Percentiles rank a stretch among this genome's conserved stretches.
Evolutionary conservation across 495 filamentous ascomycete genomes (phyloP).

Genomic region (Cudoniella acicularis): DNA sequence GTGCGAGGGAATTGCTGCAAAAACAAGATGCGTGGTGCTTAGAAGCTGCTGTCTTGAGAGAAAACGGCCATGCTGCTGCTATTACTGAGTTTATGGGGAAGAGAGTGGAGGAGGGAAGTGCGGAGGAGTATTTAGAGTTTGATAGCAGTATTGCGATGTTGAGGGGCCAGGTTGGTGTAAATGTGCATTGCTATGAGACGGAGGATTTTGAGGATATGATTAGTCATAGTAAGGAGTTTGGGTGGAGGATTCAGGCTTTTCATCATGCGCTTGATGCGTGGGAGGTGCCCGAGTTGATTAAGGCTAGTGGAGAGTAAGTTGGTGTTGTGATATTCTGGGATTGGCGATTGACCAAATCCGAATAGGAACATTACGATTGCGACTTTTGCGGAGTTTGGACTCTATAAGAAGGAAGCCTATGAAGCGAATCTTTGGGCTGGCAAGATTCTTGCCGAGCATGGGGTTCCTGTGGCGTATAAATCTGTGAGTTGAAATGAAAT

Average conservation of each 20-base stretch:
- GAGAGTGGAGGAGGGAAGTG: conserved; percentile 6
- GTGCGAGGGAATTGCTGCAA: conserved; percentile 45
- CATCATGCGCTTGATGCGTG: conserved; percentile 63
- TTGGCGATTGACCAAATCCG: background rate
- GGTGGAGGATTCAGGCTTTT: conserved; percentile 56
- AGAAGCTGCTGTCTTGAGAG: conserved; percentile 37
- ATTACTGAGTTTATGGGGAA: conserved; percentile 15
- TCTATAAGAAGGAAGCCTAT: conserved; percentile 62
- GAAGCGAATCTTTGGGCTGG: conserved; percentile 55
- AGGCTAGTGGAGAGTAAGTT: conserved; percentile 34
- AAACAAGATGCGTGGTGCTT: conserved; percentile 60
- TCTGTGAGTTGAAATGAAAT: conserved; percentile 18
- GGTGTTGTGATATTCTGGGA: conserved; percentile 1
- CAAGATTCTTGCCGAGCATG: conserved; percentile 57
- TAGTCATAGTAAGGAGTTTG: conserved; percentile 61
- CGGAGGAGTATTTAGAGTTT: conserved; percentile 46
- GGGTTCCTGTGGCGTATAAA: conserved; percentile 48
- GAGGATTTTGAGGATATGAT: conserved; percentile 61
- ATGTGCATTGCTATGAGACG: conserved; percentile 65
- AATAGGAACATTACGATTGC: conserved; percentile 42
- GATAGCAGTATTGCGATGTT: conserved; percentile 56
- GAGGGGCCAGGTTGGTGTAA: conserved; percentile 56
- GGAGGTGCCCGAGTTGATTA: conserved; percentile 55
- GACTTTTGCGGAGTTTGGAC: conserved; percentile 59
- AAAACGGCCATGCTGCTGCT: conserved; percentile 22